Percentiles rank a stretch among this genome's conserved stretches.
These are phyloP conservation scores for Cenchrus fungigraminus DNA, from an alignment of 176 grass and related monocot genomes.

Conservation along the genomic window DNA sequence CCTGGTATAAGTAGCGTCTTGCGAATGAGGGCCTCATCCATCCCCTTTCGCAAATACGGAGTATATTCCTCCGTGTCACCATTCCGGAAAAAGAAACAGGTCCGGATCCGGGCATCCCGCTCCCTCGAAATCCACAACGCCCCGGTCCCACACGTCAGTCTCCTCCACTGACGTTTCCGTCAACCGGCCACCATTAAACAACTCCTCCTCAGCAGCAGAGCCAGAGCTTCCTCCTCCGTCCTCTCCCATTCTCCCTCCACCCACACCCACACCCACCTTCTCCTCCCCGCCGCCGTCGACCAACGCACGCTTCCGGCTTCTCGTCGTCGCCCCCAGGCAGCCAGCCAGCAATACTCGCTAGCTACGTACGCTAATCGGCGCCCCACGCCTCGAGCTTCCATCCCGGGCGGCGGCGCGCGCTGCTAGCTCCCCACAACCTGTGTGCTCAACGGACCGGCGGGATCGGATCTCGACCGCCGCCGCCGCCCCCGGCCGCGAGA, in stretches of 20 bases:
- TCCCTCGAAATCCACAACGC: neutral
- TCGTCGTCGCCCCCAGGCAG: neutral
- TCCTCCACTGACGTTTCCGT: neutral
- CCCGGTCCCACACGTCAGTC: neutral
- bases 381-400: neutral
- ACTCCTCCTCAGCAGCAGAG: no score
- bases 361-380: constrained; percentile 1
- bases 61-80: no score
- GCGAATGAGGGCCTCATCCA: no score
- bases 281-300: neutral
- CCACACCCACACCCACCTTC: neutral
- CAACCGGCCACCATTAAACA: no score
- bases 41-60: no score
- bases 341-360: neutral
- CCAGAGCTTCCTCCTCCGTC: neutral
- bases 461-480: neutral
- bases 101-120: neutral
- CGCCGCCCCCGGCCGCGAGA: neutral
- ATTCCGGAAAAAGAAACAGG: neutral
- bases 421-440: neutral
- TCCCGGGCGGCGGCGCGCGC: neutral
- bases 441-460: neutral
- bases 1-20: no score
- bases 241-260: no score
- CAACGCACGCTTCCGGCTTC: neutral